Base-by-base conservation (phyloP, 2,329 filamentous ascomycete species). In the Metarhizium rileyi region DNA sequence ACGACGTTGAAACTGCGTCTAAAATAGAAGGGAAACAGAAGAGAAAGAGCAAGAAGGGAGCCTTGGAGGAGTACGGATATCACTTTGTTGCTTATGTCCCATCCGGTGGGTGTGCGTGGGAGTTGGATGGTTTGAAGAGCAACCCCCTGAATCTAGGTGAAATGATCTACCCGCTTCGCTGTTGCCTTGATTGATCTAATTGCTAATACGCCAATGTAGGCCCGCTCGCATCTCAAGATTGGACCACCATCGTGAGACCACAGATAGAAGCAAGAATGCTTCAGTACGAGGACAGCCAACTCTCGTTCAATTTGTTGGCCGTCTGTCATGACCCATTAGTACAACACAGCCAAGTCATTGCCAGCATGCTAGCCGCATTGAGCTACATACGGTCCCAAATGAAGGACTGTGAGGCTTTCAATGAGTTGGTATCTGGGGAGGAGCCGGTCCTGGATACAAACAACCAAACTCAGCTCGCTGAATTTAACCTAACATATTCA, bases 71-170 rank as follows among this genome's bases (percentile, higher is more conserved):
- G 18, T 75, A 78, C 12, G 83, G 80, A 0, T 93, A 85, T 61
- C 91, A 97, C 62, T 97, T 93, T 65, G 85, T 95, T 55, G 90
- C 90, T 6, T 95, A 91, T 61, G 82, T 96, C 27, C 87, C 88
- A 2, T 77, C 82, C 14, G 74, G 77, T n/a, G 83, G 80, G 2
- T 72, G 80, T 50, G 78, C 95, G 14, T 96, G 89, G 89, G 87
- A 90, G 63, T 80, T 97, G 5, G 91, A 97, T 65, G 91, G 91
- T 4, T 71, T 96, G 22, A 82, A 90, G 63, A 72, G 72, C 40
- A 80, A 83, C 55, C 91, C 89, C 3, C 76, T 54, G 33, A 62
- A 59, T 30, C 52, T 70, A 26, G 66, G 67, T 66, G 56, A 49
- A 18, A 18, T n/a, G 35, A 38, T 28, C 6, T 23, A 18, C 22